Evolutionary conservation across 306 rosid genomes (phyloP), one percentile per base, ranked within the genome.

Genomic region (Abrus precatorius): DNA sequence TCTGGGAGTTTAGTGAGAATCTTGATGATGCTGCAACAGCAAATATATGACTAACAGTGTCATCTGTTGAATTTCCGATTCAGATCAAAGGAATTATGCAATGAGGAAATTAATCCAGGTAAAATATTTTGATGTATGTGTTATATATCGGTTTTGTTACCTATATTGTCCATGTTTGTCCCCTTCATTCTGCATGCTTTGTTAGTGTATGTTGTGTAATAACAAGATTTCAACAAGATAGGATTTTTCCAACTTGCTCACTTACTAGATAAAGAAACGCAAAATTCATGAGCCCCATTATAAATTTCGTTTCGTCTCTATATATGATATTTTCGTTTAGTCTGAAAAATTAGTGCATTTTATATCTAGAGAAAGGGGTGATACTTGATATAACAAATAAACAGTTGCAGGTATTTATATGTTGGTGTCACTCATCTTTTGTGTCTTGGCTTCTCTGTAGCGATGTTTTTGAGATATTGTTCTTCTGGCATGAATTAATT

Each of bases 1-100:
- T 20, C n/a, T n/a, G 13, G n/a, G 33, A 50, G 69, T 55, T 67
- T 45, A 6, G 53, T 91, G 97, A 69, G 97, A 92, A 92, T 92
- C 95, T 92, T 92, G 97, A 92, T 92, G 97, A 92, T 90, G 95
- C 97, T 92, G 97, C 97, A 90, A 62, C 89, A 36, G 87, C 92
- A 80, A 64, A 85, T 90, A 82, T 63, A 81, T 85, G 95, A 76
- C 93, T 92, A 61, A 84, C 84, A 41, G 55, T 59, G 33, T 64
- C 32, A 7, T 13, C 20, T 33, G 3, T 43, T 47, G 33, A 50
- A 63, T 49, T 82, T 68, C 43, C 5, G 27, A 30, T 40, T 79
- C 68, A 43, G 62, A 36, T 49, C 67, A 4, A 54, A 44, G 36
- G 33, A 84, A 66, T 64, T 36, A 45, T 11, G 40, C 40, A 44